A percentile compares a stretch with the other conserved stretches of the same genome.
Conservation (phyloP, 768 basidiomycete species). For the Leccinellum rugosiceps region DNA sequence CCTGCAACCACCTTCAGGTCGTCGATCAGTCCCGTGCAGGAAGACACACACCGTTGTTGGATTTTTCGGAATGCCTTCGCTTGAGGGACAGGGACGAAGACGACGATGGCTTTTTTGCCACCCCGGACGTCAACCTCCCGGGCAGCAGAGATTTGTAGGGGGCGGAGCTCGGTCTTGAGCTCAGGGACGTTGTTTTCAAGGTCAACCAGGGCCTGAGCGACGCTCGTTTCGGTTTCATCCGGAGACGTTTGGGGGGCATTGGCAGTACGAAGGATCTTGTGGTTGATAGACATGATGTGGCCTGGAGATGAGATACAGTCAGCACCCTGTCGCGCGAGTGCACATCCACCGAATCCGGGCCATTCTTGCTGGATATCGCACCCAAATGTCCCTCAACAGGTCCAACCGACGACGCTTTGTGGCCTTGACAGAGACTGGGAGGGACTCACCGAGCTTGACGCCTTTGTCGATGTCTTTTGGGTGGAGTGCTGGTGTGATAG, state of each 20-base stretch:
- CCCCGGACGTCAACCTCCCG: constrained; percentile 99
- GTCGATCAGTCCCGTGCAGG: not conserved
- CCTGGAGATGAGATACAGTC: constrained; percentile 24
- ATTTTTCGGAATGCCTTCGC: constrained; percentile 98
- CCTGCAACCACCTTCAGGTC: constrained; percentile 42
- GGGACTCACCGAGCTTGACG: constrained; percentile 68
- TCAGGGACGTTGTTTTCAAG: constrained; percentile 98
- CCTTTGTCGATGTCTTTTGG: constrained; percentile 46
- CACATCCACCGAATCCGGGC: constrained; percentile 56
- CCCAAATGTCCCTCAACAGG: constrained; percentile 18
- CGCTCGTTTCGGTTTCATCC: constrained; percentile 85
- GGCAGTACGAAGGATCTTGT: constrained; percentile 94
- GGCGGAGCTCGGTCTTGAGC: constrained; percentile 93
- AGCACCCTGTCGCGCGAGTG: constrained; percentile 41
- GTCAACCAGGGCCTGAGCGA: constrained; percentile 96
- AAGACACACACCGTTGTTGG: constrained; percentile 72
- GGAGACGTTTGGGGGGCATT: constrained; percentile 89
- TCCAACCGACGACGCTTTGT: constrained; percentile 11
- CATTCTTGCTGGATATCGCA: constrained; percentile 19
- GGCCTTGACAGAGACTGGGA: constrained; percentile 29
- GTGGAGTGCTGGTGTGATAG: constrained; percentile 9
- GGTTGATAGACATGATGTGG: constrained; percentile 62
- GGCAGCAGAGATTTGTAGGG: constrained; percentile 96
- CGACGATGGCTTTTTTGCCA: constrained; percentile 98
- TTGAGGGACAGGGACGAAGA: constrained; percentile 97